A percentile compares a stretch with the other conserved stretches of the same genome.
These are phyloP conservation scores for Bipolaris victoriae DNA, from an alignment of 2,329 filamentous ascomycete species.

Conservation along the genomic window DNA sequence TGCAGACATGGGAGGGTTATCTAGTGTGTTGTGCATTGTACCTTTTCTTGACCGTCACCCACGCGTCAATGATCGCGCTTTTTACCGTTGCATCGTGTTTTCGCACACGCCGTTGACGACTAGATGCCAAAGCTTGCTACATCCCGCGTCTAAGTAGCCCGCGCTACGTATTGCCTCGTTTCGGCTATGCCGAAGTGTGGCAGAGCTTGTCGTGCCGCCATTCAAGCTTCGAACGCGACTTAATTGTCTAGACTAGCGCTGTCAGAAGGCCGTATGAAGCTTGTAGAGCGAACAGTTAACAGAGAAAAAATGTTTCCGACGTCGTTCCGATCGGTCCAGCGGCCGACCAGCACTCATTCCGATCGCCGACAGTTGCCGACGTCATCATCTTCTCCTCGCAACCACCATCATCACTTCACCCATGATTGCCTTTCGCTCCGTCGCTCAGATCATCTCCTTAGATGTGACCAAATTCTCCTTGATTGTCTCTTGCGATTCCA, in stretches of 20 bases:
- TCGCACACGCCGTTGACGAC: conserved; percentile 2
- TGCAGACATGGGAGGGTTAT: conserved; percentile 3
- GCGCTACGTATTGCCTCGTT: conserved; percentile 5
- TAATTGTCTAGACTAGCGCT: neutral
- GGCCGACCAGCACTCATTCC: conserved; percentile 7
- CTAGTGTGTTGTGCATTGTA: conserved; percentile 9
- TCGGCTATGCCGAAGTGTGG: neutral
- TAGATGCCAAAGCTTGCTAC: conserved; percentile 1
- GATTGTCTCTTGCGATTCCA: neutral
- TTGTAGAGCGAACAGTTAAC: neutral
- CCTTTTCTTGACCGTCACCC: conserved; percentile 15
- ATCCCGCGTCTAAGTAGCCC: neutral
- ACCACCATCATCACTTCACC: neutral
- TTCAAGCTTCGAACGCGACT: neutral
- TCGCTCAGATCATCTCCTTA: neutral
- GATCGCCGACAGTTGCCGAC: conserved; percentile 10
- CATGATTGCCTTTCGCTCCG: neutral
- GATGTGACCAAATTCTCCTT: no score
- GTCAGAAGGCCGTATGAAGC: neutral
- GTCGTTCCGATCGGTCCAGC: conserved; percentile 13
- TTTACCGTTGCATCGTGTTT: conserved; percentile 10
- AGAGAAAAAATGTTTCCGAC: conserved; percentile 8
- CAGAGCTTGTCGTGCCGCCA: neutral
- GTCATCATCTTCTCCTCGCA: neutral
- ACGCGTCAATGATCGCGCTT: conserved; percentile 17